phyloP scores from a whole-genome alignment of 2,329 filamentous ascomycete genomes.

The Ascochyta lentis region DNA sequence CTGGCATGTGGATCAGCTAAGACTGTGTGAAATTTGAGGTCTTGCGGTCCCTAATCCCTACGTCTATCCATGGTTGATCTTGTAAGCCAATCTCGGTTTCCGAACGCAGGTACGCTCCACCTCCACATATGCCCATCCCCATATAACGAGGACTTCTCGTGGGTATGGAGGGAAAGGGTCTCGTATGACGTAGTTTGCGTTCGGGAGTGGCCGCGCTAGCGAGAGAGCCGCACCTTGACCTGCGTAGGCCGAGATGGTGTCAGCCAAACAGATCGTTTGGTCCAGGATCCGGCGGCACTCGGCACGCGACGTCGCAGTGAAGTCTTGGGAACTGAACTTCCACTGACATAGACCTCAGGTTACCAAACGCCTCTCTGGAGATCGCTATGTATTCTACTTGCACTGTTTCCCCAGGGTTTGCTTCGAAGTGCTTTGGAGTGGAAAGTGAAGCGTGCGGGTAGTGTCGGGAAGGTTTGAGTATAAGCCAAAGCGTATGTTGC shows the following conservation, averaged over 20 bases:
- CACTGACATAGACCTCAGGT: not conserved
- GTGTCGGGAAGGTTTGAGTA: not conserved
- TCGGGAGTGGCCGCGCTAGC: conserved; percentile 30
- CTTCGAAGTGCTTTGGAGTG: not conserved
- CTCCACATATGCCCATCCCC: not conserved
- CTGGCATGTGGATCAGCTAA: conserved; percentile 22
- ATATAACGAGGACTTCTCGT: not conserved
- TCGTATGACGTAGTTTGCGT: conserved; percentile 25
- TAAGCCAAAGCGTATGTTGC: not conserved
- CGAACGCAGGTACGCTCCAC: not conserved
- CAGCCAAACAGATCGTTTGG: conserved; percentile 1
- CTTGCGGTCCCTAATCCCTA: not conserved
- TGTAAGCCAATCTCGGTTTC: not conserved
- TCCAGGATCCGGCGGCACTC: conserved; percentile 6
- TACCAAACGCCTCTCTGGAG: not conserved
- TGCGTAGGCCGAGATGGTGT: conserved; percentile 12
- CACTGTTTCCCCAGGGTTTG: not conserved
- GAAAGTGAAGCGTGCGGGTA: conserved; percentile 10
- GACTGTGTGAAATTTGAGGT: not conserved
- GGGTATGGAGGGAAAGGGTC: conserved; percentile 1
- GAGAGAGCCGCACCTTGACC: conserved; percentile 25
- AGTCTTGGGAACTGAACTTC: not conserved
- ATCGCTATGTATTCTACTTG: not conserved
- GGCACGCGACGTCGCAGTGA: not conserved
- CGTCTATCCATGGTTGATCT: not conserved